phyloP scores from a whole-genome alignment of 345 rosid genomes.

The Barbarea vulgaris region DNA sequence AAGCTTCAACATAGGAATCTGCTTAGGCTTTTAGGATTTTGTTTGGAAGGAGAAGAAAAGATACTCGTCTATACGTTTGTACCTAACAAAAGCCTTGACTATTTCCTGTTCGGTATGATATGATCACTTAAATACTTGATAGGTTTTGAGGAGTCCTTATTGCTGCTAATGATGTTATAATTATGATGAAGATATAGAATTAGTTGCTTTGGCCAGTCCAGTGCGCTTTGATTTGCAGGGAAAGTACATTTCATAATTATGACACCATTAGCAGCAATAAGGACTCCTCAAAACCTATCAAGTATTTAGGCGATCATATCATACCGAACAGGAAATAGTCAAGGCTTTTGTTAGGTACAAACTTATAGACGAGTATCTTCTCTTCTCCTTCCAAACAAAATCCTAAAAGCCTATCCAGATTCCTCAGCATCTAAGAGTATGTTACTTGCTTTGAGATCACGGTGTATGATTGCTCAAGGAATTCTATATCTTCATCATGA shows the following conservation, averaged over 20 bases:
- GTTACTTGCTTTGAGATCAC: too few species aligned
- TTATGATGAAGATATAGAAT: too few species aligned
- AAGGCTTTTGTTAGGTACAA: conserved; percentile 16
- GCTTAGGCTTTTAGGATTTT: conserved; percentile 47
- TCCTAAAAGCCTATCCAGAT: conserved; percentile 49
- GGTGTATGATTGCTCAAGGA: conserved; percentile 50
- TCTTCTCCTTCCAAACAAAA: conserved; percentile 29
- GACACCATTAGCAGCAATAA: background rate
- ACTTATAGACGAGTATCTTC: conserved; percentile 10
- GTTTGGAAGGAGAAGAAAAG: conserved; percentile 18
- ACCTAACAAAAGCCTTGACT: conserved; percentile 13
- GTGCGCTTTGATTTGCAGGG: too few species aligned
- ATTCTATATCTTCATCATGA: conserved; percentile 39
- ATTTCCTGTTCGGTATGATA: background rate
- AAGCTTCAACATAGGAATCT: conserved; percentile 48
- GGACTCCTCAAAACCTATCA: background rate
- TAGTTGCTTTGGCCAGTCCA: too few species aligned
- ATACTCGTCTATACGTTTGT: conserved; percentile 14
- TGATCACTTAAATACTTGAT: background rate
- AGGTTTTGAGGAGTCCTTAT: background rate
- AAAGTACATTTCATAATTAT: background rate
- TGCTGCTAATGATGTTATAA: background rate
- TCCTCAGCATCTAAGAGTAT: too few species aligned
- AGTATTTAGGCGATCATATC: background rate
- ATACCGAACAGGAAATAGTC: conserved; percentile 7